A percentile compares a stretch with the other conserved stretches of the same genome.
Evolutionary conservation across 2,329 filamentous ascomycete genomes (phyloP).

Genomic region (Aspergillus pseudotamarii): DNA sequence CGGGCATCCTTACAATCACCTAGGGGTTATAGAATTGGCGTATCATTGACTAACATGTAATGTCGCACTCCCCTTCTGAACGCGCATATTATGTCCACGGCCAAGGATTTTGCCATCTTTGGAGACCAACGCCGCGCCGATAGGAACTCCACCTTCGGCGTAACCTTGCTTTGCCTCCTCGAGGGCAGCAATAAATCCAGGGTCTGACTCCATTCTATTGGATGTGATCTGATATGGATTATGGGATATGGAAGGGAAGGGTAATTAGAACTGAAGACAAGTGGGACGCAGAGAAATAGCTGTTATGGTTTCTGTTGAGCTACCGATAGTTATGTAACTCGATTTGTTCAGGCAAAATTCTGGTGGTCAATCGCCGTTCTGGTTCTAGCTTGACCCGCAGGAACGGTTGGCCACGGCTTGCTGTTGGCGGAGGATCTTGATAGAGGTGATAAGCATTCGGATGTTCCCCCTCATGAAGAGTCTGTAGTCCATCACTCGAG

Average conservation of each 20-base stretch:
- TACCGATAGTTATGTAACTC: neutral
- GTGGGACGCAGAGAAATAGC: neutral
- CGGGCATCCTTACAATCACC: neutral
- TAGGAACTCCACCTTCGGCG: conserved; percentile 61
- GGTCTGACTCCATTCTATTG: conserved; percentile 42
- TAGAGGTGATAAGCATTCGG: neutral
- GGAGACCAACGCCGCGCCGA: conserved; percentile 66
- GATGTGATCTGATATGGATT: neutral
- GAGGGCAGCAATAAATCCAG: conserved; percentile 60
- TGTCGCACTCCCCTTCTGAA: conserved; percentile 71
- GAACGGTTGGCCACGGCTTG: neutral
- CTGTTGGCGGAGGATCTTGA: conserved; percentile 1
- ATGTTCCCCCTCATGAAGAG: no score
- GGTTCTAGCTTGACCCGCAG: conserved; percentile 18
- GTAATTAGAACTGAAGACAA: neutral
- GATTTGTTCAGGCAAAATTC: neutral
- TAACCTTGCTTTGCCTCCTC: conserved; percentile 59
- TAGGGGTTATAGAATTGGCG: neutral
- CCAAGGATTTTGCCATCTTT: conserved; percentile 71
- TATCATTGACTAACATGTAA: conserved; percentile 61
- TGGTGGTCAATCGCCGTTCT: conserved; percentile 13
- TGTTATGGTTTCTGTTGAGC: neutral
- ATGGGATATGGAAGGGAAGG: neutral
- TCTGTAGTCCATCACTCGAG: neutral
- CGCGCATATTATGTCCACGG: conserved; percentile 73